Evolutionary conservation across 1,284 basidiomycete species (phyloP), one percentile per base, ranked within the genome.

Genomic region (Marasmius tenuissimus): DNA sequence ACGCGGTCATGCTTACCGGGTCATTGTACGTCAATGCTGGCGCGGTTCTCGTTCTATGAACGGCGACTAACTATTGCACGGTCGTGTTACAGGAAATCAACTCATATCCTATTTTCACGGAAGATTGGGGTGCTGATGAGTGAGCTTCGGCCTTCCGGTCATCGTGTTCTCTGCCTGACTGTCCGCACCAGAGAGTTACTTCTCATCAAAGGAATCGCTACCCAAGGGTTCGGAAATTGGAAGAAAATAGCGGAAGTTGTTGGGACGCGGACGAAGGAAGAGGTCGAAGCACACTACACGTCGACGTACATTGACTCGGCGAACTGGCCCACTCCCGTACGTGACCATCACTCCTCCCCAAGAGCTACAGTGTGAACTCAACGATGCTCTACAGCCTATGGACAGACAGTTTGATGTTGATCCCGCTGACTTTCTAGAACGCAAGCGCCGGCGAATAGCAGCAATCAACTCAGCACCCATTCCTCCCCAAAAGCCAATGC

Each of bases 121-220:
- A 92, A 63, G 95, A 97, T 72, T 99, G 97, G 97, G 97, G 96
- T 39, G 97, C 96, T 9, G 97, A 99, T 76, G 97, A 99, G 91
- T 94, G 70, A 74, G 87, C 78, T 34, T 33, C 58, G 27, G 18
- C 6, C 54, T 22, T 27, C 51, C 37, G 40, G 39, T 18, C 5
- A 1, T 57, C 27, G 57, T 55, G n/a, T 39, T 58, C 34, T 22
- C 49, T 22, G 35, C 49, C 34, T 53, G n/a, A 53, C 45, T 53
- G 20, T 62, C 58, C 61, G 63, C 50, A 33, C 11, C 65, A 94
- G 93, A 76, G 97, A 99, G 74, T 81, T 98, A 1, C 80, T 98
- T 10, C 81, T 99, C 38, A 83, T 98, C 57, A 95, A 97, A 62
- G 97, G 96, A 10, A 89, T 96, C 60, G 86, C 93, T 37, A 84